Conservation (phyloP, 1,139 yeast genomes). For the Suhomyces terraborum region DNA sequence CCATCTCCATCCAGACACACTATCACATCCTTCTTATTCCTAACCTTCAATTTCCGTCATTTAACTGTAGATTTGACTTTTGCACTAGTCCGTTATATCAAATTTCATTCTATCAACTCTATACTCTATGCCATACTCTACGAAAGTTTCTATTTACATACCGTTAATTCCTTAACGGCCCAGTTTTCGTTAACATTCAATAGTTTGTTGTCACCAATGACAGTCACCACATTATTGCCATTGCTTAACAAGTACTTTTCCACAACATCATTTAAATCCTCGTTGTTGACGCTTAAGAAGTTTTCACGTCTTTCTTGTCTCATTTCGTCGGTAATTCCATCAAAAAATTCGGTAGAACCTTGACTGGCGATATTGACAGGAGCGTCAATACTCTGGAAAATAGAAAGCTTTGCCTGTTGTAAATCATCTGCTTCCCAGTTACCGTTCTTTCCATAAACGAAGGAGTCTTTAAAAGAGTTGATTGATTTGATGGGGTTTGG, state of each 20-base stretch:
- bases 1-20: too few relatives aligned
- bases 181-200: constrained; percentile 36
- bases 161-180: constrained; percentile 25
- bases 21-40: not conserved
- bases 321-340: constrained; percentile 77
- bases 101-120: too few relatives aligned
- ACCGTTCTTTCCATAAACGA: constrained; percentile 54
- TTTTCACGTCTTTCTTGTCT: constrained; percentile 77
- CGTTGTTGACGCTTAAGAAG: constrained; percentile 62
- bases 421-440: constrained; percentile 61
- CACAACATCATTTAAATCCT: constrained; percentile 65
- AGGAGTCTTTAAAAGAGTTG: constrained; percentile 59
- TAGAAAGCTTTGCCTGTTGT: constrained; percentile 85
- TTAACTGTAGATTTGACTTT: too few relatives aligned
- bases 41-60: not conserved
- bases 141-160: constrained; percentile 3
- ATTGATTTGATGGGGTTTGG: constrained; percentile 81
- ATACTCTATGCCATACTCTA: too few relatives aligned
- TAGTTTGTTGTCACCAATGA: constrained; percentile 53
- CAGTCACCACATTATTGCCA: constrained; percentile 38
- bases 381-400: constrained; percentile 90
- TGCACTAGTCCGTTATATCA: too few relatives aligned
- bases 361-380: constrained; percentile 82
- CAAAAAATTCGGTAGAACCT: constrained; percentile 65
- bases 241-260: constrained; percentile 54